Conservation (phyloP, 2,329 filamentous ascomycete species). For the Diaporthe nobilis region DNA sequence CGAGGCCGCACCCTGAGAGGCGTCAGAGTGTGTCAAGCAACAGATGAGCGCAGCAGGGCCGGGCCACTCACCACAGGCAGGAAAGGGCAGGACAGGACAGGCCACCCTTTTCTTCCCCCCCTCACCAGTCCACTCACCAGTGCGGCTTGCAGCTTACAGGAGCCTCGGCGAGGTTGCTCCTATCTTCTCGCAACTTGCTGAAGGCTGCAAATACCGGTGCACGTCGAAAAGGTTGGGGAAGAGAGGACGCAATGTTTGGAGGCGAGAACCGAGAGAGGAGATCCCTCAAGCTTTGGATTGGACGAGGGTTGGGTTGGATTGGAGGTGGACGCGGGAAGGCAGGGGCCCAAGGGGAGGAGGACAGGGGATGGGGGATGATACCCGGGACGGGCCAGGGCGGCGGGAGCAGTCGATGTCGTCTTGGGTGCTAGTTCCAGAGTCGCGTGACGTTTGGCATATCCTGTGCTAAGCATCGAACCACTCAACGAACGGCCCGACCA, state of each 20-base stretch:
- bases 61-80: background rate
- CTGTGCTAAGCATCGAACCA: constrained; percentile 27
- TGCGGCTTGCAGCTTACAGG: background rate
- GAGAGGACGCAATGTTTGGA: background rate
- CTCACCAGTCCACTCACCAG: background rate
- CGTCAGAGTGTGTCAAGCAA: background rate
- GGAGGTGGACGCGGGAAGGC: background rate
- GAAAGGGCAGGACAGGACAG: background rate
- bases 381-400: no score
- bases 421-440: background rate
- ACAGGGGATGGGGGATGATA: background rate
- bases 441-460: constrained; percentile 11
- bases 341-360: background rate
- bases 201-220: background rate
- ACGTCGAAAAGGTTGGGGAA: background rate
- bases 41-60: no score
- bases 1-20: background rate
- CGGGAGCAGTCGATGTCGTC: background rate
- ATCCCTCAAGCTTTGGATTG: background rate
- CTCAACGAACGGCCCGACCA: constrained; percentile 1
- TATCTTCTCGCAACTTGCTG: background rate
- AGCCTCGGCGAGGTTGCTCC: background rate
- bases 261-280: background rate
- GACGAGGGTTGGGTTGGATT: background rate
- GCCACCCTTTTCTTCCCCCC: background rate